These are phyloP conservation scores for Cyclostephanos tholiformis DNA, from an alignment of 108 stramenopile genomes.

Conservation along the genomic window DNA sequence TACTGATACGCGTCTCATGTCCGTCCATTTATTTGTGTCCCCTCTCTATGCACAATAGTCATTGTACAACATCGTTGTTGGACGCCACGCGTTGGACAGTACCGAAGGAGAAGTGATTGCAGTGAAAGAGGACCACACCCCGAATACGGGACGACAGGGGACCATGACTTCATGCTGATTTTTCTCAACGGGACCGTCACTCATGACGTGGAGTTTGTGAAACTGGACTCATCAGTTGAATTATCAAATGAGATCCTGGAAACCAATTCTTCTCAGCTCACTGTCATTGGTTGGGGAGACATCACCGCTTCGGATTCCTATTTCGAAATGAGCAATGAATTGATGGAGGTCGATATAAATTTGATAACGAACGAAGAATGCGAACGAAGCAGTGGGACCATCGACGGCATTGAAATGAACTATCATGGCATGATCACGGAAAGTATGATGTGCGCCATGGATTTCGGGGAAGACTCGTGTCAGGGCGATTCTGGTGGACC, in stretches of 20 bases:
- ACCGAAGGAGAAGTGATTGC: slow-evolving; percentile 15
- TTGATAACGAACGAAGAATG: slow-evolving; percentile 26
- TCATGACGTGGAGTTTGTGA: slow-evolving; percentile 1
- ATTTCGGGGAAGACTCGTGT: slow-evolving; percentile 39
- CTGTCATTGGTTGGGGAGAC: slow-evolving; percentile 17
- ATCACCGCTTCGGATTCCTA: not conserved
- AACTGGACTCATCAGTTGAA: not conserved
- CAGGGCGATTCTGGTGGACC: slow-evolving; percentile 59
- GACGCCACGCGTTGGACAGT: not conserved
- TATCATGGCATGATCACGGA: too few relatives aligned
- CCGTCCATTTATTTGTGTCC: not conserved
- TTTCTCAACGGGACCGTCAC: slow-evolving; percentile 7
- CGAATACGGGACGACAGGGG: slow-evolving; percentile 1
- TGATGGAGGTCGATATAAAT: slow-evolving; percentile 15
- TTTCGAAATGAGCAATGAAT: not conserved
- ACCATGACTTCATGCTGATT: slow-evolving; percentile 21
- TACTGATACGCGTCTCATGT: not conserved
- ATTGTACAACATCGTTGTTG: not conserved
- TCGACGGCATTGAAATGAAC: too few relatives aligned
- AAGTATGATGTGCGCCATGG: slow-evolving; percentile 53
- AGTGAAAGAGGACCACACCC: slow-evolving; percentile 4
- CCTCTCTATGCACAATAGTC: not conserved
- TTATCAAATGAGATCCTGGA: not conserved
- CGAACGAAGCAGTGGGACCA: slow-evolving; percentile 13
- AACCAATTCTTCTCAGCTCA: not conserved